phyloP scores from a whole-genome alignment of 2,329 filamentous ascomycete species.

The Waltergamsia citrina region DNA sequence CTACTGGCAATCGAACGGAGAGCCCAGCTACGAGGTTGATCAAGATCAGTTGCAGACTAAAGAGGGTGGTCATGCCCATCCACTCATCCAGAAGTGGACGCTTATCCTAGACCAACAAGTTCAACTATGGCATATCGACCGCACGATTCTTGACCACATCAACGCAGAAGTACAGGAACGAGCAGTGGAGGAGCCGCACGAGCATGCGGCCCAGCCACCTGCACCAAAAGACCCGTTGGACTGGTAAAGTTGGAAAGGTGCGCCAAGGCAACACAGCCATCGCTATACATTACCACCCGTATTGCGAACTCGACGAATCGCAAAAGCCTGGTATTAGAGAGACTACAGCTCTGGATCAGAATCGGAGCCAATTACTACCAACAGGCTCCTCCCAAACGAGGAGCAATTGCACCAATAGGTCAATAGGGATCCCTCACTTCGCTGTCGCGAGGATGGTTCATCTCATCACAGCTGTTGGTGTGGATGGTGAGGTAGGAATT shows the following conservation, averaged over 20 bases:
- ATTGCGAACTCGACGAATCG: no score
- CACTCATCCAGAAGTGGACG: conserved; percentile 55
- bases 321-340: no score
- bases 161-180: conserved; percentile 15
- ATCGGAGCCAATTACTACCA: no score
- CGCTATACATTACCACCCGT: background rate
- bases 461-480: no score
- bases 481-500: no score
- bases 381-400: no score
- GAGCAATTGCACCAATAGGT: no score
- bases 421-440: no score
- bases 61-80: conserved; percentile 44
- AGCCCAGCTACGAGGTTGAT: conserved; percentile 56
- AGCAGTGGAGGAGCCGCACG: conserved; percentile 16
- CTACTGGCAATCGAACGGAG: conserved; percentile 63
- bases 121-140: conserved; percentile 21
- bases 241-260: conserved; percentile 27
- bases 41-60: conserved; percentile 19
- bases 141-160: conserved; percentile 19
- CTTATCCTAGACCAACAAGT: conserved; percentile 19
- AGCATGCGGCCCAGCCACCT: conserved; percentile 9
- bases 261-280: no score
- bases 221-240: conserved; percentile 22
- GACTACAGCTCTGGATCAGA: no score
- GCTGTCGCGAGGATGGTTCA: no score